phyloP scores from a whole-genome alignment of 2,329 filamentous ascomycete genomes.

The Chlorencoelia australis region DNA sequence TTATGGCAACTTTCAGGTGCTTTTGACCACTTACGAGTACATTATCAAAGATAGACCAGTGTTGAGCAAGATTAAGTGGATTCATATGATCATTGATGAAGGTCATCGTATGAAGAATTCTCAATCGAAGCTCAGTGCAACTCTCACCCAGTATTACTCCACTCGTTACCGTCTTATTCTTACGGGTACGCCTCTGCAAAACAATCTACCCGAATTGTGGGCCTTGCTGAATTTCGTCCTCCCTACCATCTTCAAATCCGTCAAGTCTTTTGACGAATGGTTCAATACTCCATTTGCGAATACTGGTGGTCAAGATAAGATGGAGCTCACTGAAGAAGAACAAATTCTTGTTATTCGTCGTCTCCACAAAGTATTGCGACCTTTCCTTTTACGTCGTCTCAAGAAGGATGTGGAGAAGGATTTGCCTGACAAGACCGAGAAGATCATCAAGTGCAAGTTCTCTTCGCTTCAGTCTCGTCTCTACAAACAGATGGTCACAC shows the following conservation, averaged over 20 bases:
- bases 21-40: constrained; percentile 97
- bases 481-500: constrained; percentile 94
- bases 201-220: constrained; percentile 94
- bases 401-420: constrained; percentile 99
- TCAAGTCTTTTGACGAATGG: constrained; percentile 98
- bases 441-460: constrained; percentile 98
- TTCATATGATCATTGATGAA: constrained; percentile 99
- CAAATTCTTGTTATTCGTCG: constrained; percentile 96
- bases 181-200: constrained; percentile 93
- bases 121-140: constrained; percentile 89
- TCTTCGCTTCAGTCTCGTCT: constrained; percentile 87
- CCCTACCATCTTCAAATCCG: constrained; percentile 97
- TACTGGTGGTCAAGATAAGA: constrained; percentile 94
- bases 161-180: constrained; percentile 94
- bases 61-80: constrained; percentile 97
- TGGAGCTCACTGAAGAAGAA: constrained; percentile 99
- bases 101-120: constrained; percentile 99
- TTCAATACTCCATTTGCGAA: constrained; percentile 99
- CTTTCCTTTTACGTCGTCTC: constrained; percentile 93
- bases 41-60: constrained; percentile 98
- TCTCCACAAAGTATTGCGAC: constrained; percentile 92
- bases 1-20: constrained; percentile 88
- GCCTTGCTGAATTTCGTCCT: constrained; percentile 97
- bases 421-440: constrained; percentile 95
- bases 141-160: constrained; percentile 88